Base-by-base conservation (phyloP, 1,284 basidiomycete genomes). In the Anthracocystis setariae region DNA sequence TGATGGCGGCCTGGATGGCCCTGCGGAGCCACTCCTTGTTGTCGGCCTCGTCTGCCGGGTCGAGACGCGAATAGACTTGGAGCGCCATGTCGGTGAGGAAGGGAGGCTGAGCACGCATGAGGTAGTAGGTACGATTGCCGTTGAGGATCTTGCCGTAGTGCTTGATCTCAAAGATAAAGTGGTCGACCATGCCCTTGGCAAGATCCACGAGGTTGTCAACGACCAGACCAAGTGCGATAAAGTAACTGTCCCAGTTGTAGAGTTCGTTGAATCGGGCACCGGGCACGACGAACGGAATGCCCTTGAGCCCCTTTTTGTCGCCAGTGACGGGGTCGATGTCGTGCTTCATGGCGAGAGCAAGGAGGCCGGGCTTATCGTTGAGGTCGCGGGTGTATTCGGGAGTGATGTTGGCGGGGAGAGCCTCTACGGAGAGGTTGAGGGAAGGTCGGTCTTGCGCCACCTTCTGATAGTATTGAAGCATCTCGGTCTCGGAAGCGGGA, bases 51-150 rank as follows among this genome's bases (percentile, higher is more conserved):
- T 94, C 90, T 4, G 89, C 90, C 25, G 91, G 90, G 79, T 96
- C 93, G 55, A 97, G 88, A 80, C 94, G 92, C 80, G 94, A 94
- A 86, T 92, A 98, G 82, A 98, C 95, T 83, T 98, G 96, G 32
- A 98, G 87, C 0, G 94, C 93, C 89, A 98, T 93, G 84, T 98
- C 96, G 58, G 95, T 98, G 47, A 98, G 87, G 90, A 98, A 98
- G 0, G 95, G 95, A 29, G 95, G 95, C 83, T 98, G 95, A 15
- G 94, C 91, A 55, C 95, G 91, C 84, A 91, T 92, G 59, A 98
- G 89, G 84, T 98, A 98, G 72, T 82, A 82, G 32, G 80, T 76
- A 21, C 81, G 74, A 56, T 81, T 82, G 21, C 79, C 81, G 70
- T 83, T 82, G 55, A 82, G 65, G 40, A 83, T 79, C 83, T 95